Percentiles rank a stretch among this genome's conserved stretches.
phyloP scores from a whole-genome alignment of 805 yeast genomes.

The Suhomyces pyralidae region DNA sequence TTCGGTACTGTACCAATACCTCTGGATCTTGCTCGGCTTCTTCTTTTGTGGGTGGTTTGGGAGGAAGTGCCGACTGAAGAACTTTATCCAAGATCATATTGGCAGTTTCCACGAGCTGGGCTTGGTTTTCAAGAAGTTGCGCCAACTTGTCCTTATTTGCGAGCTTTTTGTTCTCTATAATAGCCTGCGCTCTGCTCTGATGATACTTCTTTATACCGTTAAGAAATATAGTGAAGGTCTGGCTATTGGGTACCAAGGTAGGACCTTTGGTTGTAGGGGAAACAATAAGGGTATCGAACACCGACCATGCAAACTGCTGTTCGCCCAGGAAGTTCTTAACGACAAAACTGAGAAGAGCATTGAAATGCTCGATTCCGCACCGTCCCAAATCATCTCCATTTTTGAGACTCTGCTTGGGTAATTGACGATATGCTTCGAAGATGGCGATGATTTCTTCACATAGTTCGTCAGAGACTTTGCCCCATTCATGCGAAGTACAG shows the following conservation, averaged over 20 bases:
- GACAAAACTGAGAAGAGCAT: slow-evolving; percentile 34
- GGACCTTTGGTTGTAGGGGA: background rate
- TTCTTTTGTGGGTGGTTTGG: slow-evolving; percentile 30
- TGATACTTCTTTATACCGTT: slow-evolving; percentile 29
- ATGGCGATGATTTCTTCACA: slow-evolving; percentile 19
- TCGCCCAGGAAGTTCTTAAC: slow-evolving; percentile 31
- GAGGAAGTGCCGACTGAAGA: slow-evolving; percentile 29
- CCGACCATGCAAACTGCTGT: slow-evolving; percentile 36
- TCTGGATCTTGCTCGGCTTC: slow-evolving; percentile 20
- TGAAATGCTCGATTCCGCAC: slow-evolving; percentile 30
- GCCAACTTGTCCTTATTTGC: slow-evolving; percentile 17
- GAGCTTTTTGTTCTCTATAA: slow-evolving; percentile 14
- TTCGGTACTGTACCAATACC: slow-evolving; percentile 15
- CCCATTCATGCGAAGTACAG: slow-evolving; percentile 32
- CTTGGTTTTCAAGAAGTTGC: slow-evolving; percentile 27
- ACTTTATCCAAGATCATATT: slow-evolving; percentile 26
- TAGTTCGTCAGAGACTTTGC: slow-evolving; percentile 19
- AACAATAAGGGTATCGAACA: slow-evolving; percentile 28
- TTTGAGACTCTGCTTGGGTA: background rate
- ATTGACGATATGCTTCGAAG: slow-evolving; percentile 17
- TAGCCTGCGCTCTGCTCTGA: slow-evolving; percentile 12
- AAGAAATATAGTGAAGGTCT: slow-evolving; percentile 38
- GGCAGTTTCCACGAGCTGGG: slow-evolving; percentile 24
- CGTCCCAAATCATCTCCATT: slow-evolving; percentile 15
- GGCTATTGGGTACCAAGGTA: slow-evolving; percentile 26